Conservation (phyloP, 139 green algal species). For the Nannochloris sp. region DNA sequence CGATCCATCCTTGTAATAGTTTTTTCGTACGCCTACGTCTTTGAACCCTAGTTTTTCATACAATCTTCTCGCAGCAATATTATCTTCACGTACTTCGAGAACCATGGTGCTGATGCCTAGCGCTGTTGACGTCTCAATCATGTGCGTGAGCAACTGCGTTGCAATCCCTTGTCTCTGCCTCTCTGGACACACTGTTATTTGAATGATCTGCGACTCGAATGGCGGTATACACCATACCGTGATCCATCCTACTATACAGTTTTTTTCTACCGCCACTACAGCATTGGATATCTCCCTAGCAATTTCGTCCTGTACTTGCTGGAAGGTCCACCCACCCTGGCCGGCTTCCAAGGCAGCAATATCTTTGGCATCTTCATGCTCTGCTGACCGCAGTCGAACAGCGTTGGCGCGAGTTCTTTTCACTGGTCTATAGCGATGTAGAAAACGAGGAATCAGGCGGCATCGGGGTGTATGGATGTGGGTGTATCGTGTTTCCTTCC, state of each 20-base stretch:
- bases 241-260: constrained; percentile 7
- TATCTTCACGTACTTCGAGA: constrained; percentile 9
- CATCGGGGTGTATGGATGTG: too few relatives aligned
- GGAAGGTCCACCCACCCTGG: neutral
- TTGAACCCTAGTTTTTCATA: constrained; percentile 20
- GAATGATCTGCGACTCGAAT: constrained; percentile 13
- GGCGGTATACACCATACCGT: constrained; percentile 4
- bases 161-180: constrained; percentile 8
- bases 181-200: constrained; percentile 11
- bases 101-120: neutral
- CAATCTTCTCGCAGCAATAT: neutral
- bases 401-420: too few relatives aligned
- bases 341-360: constrained; percentile 5
- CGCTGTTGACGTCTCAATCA: neutral
- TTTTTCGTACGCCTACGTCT: constrained; percentile 3
- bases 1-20: constrained; percentile 16
- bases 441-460: too few relatives aligned
- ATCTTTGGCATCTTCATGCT: neutral
- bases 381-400: neutral
- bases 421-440: too few relatives aligned
- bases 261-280: neutral
- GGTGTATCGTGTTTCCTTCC: neutral
- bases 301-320: neutral
- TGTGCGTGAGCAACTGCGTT: neutral
- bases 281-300: neutral